Evolutionary conservation across 2,329 filamentous ascomycete species (phyloP).

Genomic region (Diaporthe ilicicola): DNA sequence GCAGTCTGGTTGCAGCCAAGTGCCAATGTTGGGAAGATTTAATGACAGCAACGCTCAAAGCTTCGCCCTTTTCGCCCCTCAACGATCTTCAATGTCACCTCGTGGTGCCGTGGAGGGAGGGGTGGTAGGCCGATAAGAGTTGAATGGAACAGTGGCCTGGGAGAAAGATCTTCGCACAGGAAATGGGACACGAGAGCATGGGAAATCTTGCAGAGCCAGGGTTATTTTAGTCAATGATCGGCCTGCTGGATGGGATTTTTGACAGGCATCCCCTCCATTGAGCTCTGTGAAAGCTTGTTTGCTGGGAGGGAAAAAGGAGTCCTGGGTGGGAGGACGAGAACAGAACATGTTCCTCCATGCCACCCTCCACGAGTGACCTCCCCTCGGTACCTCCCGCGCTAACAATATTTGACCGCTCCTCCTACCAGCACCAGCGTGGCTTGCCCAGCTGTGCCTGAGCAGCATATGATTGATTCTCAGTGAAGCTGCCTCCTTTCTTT

Average conservation of each 20-base stretch:
- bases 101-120: background rate
- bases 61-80: constrained; percentile 25
- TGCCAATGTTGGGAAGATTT: constrained; percentile 24
- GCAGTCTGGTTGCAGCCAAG: constrained; percentile 7
- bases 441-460: constrained; percentile 10
- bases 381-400: background rate
- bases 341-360: background rate
- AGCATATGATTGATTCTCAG: constrained; percentile 26
- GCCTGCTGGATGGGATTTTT: background rate
- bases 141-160: background rate
- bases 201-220: constrained; percentile 7
- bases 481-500: constrained; percentile 29
- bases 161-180: background rate
- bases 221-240: constrained; percentile 17
- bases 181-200: background rate
- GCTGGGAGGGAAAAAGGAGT: background rate
- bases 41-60: constrained; percentile 23
- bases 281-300: background rate
- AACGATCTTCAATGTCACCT: constrained; percentile 17
- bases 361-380: background rate
- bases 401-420: constrained; percentile 16
- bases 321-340: constrained; percentile 13
- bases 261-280: constrained; percentile 27
- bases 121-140: constrained; percentile 3
- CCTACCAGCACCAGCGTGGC: background rate